phyloP scores from a whole-genome alignment of 23 red algal species.

The Gracilaria vermiculophylla region DNA sequence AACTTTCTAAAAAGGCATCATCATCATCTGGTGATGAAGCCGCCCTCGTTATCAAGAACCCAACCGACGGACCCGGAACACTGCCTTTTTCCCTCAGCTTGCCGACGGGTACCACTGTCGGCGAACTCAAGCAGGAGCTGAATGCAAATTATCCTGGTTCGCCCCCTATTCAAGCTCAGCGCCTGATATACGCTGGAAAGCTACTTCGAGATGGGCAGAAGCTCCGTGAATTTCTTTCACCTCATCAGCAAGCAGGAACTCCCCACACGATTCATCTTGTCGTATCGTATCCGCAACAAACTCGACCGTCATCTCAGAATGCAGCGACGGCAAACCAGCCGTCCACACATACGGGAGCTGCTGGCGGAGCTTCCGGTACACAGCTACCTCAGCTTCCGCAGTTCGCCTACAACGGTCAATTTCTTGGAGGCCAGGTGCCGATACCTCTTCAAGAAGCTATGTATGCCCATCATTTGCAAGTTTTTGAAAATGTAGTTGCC shows the following conservation, averaged over 20 bases:
- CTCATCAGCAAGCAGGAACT: slow-evolving; percentile 4
- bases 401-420: slow-evolving; percentile 11
- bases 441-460: neutral
- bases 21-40: neutral
- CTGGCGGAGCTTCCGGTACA: neutral
- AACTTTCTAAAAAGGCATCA: neutral
- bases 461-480: slow-evolving; percentile 3
- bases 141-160: slow-evolving; percentile 25
- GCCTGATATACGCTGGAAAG: slow-evolving; percentile 67
- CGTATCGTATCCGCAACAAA: slow-evolving; percentile 15
- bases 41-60: slow-evolving; percentile 37
- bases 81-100: slow-evolving; percentile 26
- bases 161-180: slow-evolving; percentile 36
- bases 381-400: neutral
- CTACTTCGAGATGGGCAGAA: slow-evolving; percentile 30
- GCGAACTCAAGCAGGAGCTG: slow-evolving; percentile 20
- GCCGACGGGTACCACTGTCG: slow-evolving; percentile 1
- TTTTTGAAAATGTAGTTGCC: neutral
- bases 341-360: neutral
- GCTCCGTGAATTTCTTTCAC: slow-evolving; percentile 14
- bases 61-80: slow-evolving; percentile 28
- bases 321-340: neutral
- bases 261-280: slow-evolving; percentile 66
- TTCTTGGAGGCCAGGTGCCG: slow-evolving; percentile 10
- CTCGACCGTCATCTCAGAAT: neutral